phyloP scores from a whole-genome alignment of 176 grass and related monocot species.

The Rhipidocladum racemiflorum region DNA sequence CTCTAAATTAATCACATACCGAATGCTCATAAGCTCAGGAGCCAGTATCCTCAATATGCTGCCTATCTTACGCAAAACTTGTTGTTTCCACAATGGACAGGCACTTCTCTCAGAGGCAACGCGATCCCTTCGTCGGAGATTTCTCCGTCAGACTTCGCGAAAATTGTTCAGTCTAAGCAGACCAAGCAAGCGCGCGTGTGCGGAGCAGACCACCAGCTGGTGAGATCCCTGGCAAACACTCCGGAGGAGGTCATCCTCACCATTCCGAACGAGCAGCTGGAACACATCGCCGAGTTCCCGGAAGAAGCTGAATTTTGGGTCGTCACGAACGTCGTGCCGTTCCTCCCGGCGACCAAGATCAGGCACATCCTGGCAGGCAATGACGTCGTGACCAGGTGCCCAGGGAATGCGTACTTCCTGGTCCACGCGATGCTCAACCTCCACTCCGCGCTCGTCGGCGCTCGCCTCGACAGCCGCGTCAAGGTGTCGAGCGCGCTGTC shows the following conservation, averaged over 20 bases:
- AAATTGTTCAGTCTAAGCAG: slow-evolving; percentile 48
- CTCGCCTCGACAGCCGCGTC: slow-evolving; percentile 28
- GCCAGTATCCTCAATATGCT: not conserved
- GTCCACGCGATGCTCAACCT: slow-evolving; percentile 43
- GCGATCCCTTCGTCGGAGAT: not conserved
- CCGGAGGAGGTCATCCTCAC: slow-evolving; percentile 22
- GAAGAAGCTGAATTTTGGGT: slow-evolving; percentile 47
- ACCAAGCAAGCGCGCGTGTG: slow-evolving; percentile 20
- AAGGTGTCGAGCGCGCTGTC: slow-evolving; percentile 40
- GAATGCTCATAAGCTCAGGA: not conserved
- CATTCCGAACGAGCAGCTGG: slow-evolving; percentile 40
- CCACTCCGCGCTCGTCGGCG: slow-evolving; percentile 31
- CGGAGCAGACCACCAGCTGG: not conserved
- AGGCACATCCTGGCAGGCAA: slow-evolving; percentile 30
- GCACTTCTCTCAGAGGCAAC: not conserved
- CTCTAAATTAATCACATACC: not conserved
- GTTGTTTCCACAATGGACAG: not conserved
- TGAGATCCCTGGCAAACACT: slow-evolving; percentile 30
- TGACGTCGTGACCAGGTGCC: not conserved
- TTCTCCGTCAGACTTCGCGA: slow-evolving; percentile 32
- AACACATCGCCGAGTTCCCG: slow-evolving; percentile 42
- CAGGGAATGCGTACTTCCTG: slow-evolving; percentile 7
- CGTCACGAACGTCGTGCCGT: slow-evolving; percentile 25
- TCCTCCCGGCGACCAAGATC: slow-evolving; percentile 37
- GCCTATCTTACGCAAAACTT: not conserved